phyloP scores from a whole-genome alignment of 768 basidiomycete genomes.

The Boletellus ananas region DNA sequence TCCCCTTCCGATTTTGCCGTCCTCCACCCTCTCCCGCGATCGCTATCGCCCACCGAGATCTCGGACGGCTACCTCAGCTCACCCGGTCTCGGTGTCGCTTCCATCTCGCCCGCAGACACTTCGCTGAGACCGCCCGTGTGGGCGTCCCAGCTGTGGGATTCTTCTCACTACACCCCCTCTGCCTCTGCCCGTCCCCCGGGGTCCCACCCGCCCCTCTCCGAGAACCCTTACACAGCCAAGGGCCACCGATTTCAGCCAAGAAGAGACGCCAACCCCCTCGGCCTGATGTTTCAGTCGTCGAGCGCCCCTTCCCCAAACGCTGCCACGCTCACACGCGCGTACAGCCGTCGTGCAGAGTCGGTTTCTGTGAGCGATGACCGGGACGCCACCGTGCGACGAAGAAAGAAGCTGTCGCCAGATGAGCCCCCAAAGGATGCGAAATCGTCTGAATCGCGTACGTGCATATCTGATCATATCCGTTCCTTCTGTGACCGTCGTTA shows the following conservation, averaged over 20 bases:
- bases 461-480: slow-evolving; percentile 28
- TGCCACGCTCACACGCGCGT: slow-evolving; percentile 51
- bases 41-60: slow-evolving; percentile 53
- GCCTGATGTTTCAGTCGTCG: slow-evolving; percentile 62
- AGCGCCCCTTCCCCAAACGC: slow-evolving; percentile 61
- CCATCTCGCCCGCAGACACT: slow-evolving; percentile 61
- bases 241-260: slow-evolving; percentile 37
- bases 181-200: slow-evolving; percentile 42
- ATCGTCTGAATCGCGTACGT: slow-evolving; percentile 47
- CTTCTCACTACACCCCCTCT: slow-evolving; percentile 43
- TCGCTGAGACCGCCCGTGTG: slow-evolving; percentile 58
- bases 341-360: slow-evolving; percentile 67
- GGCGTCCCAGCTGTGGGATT: slow-evolving; percentile 65
- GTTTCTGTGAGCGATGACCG: slow-evolving; percentile 57
- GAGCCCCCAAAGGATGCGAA: slow-evolving; percentile 38
- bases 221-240: slow-evolving; percentile 41
- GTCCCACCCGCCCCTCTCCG: slow-evolving; percentile 45
- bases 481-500: slow-evolving; percentile 26
- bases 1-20: slow-evolving; percentile 62
- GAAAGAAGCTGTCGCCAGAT: slow-evolving; percentile 39
- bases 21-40: slow-evolving; percentile 58
- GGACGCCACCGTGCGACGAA: slow-evolving; percentile 71
- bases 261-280: slow-evolving; percentile 41
- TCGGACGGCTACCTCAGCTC: slow-evolving; percentile 45
- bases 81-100: slow-evolving; percentile 44